phyloP scores from a whole-genome alignment of 2,329 filamentous ascomycete species.

The Aspergillus fumigatus region DNA sequence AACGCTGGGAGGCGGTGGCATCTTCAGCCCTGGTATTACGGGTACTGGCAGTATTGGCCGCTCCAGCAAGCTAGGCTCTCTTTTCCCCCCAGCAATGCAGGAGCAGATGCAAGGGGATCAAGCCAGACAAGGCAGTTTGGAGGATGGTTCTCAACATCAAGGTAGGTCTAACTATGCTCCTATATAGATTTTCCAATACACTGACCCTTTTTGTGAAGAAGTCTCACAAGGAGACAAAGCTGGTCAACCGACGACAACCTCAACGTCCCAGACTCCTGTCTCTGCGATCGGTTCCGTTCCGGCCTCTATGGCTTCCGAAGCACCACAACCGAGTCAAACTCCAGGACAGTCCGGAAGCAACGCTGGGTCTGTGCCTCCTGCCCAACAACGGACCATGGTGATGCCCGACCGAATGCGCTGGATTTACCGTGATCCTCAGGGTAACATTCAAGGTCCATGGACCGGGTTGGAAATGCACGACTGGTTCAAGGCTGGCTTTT shows the following conservation, averaged over 20 bases:
- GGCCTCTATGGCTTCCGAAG: constrained; percentile 28
- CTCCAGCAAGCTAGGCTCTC: constrained; percentile 74
- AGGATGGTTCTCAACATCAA: constrained; percentile 56
- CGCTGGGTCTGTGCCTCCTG: constrained; percentile 61
- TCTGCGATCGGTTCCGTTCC: constrained; percentile 33
- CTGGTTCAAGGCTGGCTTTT: constrained; percentile 99
- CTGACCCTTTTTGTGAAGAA: constrained; percentile 15
- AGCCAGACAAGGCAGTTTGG: constrained; percentile 57
- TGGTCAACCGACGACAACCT: constrained; percentile 27
- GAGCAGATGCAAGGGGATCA: constrained; percentile 71
- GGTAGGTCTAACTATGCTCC: constrained; percentile 34
- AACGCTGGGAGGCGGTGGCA: constrained; percentile 38
- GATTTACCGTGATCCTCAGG: constrained; percentile 95
- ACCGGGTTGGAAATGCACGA: constrained; percentile 99
- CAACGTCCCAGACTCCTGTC: constrained; percentile 33
- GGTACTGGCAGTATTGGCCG: constrained; percentile 65
- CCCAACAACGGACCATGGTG: constrained; percentile 83
- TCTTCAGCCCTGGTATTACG: constrained; percentile 61
- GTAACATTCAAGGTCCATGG: constrained; percentile 87
- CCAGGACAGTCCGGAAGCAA: constrained; percentile 36
- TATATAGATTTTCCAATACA: neutral
- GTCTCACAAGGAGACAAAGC: constrained; percentile 26
- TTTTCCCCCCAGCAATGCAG: constrained; percentile 87
- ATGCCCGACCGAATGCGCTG: constrained; percentile 99
- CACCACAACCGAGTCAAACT: constrained; percentile 28